Percentiles rank a stretch among this genome's conserved stretches.
Evolutionary conservation across 495 filamentous ascomycete genomes (phyloP).

Genomic region (Penicillium diatomitis): DNA sequence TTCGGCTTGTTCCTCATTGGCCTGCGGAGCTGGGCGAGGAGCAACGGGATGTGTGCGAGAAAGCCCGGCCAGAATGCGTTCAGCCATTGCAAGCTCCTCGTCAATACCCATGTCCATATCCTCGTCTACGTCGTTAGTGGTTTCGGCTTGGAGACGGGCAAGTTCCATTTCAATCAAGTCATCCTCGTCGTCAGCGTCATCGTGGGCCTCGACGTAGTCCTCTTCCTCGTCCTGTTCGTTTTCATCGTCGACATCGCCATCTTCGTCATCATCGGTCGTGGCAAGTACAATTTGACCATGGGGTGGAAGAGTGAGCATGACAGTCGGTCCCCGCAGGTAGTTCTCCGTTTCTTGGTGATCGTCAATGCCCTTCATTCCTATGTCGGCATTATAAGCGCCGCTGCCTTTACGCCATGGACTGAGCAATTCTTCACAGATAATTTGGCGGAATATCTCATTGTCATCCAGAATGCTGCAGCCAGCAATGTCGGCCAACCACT

Average conservation of each 20-base stretch:
- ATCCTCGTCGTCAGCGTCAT: conserved; percentile 40
- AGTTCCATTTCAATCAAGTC: conserved; percentile 19
- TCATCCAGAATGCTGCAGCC: conserved; percentile 81
- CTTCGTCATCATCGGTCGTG: conserved; percentile 36
- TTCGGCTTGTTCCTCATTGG: conserved; percentile 49
- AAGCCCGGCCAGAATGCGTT: conserved; percentile 50
- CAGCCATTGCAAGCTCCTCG: conserved; percentile 56
- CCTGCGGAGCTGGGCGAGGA: conserved; percentile 3
- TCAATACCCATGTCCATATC: conserved; percentile 42
- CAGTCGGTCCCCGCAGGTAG: conserved; percentile 21
- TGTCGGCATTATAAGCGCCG: conserved; percentile 68
- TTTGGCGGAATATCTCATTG: conserved; percentile 64
- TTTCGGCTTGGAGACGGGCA: conserved; percentile 18
- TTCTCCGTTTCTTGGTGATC: conserved; percentile 60
- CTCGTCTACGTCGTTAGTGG: conserved; percentile 24
- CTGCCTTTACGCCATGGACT: conserved; percentile 81
- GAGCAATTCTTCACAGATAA: conserved; percentile 85
- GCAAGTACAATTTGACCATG: conserved; percentile 35
- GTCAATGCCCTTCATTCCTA: conserved; percentile 81
- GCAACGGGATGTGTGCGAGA: conserved; percentile 3
- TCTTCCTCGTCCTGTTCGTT: conserved; percentile 36
- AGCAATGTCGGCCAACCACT: conserved; percentile 90
- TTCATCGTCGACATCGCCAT: conserved; percentile 39
- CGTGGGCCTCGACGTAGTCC: conserved; percentile 34
- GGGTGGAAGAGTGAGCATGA: conserved; percentile 30